Base-by-base conservation (phyloP, 2,329 filamentous ascomycete species). In the Exophiala sp. region DNA sequence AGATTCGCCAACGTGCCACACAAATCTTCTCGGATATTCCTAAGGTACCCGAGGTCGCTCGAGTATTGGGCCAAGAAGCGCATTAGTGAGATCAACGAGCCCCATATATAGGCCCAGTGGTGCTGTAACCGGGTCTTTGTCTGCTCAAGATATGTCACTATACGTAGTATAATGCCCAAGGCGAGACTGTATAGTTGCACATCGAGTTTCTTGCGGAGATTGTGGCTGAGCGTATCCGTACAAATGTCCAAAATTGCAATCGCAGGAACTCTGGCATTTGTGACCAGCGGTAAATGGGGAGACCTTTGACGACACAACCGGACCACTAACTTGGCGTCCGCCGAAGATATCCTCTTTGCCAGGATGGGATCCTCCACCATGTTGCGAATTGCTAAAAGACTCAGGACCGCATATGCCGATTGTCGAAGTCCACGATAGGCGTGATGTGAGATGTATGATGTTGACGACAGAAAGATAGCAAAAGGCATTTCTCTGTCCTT, bases 51-150 rank as follows among this genome's bases (percentile, higher is more conserved):
- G 24, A 99, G 76, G 64, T 96, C 91, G 5, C 83, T 74, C 3
- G 86, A 83, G 68, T 99, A 99, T 21, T 87, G 91, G 2, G 88
- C 90, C 41, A 97, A 78, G 74, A 99, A 99, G 40, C 90, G 87
- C 60, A 96, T 84, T 18, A 99, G 85, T 4, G 89, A 87, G 9
- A 97, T 80, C 3, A 99, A 78, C 1, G 89, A 89, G 47, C 91
- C 86, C 84, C 96, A 99, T 24, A 99, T 81, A 65, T 97, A 91
- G 1, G 90, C 85, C 94, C 94, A 99, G 72, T 99, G 94, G 69
- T 96, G 96, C 12, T 78, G 72, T 14, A 97, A 78, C 33, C 94
- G 87, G 32, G 86, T 91, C 64, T 90, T 85, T 45, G 87, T 88
- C 60, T 88, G 85, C 41, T 89, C 89, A 36, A 97, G 81, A 67